Percentiles rank a stretch among this genome's conserved stretches.
These are phyloP conservation scores for Lecanicillium sp. DNA, from an alignment of 2,329 filamentous ascomycete species.

Conservation along the genomic window DNA sequence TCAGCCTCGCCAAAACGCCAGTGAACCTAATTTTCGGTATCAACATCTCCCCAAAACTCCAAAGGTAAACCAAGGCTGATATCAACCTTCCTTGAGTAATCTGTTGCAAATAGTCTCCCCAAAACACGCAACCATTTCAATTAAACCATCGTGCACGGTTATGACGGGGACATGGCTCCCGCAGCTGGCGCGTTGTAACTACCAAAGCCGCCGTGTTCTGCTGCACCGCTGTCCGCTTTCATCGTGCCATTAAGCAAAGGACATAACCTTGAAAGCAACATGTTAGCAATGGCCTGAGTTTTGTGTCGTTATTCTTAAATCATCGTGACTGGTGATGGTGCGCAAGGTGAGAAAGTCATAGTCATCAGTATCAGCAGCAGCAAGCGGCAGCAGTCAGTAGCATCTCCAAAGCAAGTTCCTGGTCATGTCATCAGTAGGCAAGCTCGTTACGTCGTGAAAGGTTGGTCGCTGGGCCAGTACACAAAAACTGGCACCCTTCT, in stretches of 20 bases:
- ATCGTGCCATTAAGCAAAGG: constrained; percentile 80
- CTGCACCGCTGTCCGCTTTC: constrained; percentile 49
- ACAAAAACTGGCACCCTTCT: neutral
- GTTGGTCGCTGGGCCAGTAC: no score
- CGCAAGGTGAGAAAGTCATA: no score
- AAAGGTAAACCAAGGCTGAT: no score
- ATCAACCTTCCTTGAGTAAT: no score
- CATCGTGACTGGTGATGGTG: constrained; percentile 3
- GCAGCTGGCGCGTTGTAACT: constrained; percentile 36
- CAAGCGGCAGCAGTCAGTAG: constrained; percentile 6
- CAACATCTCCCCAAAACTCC: no score
- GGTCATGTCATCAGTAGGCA: neutral
- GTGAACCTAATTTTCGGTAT: no score
- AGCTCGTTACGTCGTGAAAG: neutral
- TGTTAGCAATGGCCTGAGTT: constrained; percentile 17
- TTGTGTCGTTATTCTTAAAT: constrained; percentile 2
- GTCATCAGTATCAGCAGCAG: neutral
- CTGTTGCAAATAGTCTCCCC: neutral
- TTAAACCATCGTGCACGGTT: neutral
- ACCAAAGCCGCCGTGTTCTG: constrained; percentile 52
- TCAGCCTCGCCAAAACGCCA: no score
- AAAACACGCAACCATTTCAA: neutral
- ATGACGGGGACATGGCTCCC: neutral
- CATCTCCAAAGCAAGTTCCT: constrained; percentile 8
- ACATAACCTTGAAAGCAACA: constrained; percentile 54